Percentiles rank a stretch among this genome's conserved stretches.
Evolutionary conservation across 2,329 filamentous ascomycete genomes (phyloP).

Genomic region (Hypoxylon sp.): DNA sequence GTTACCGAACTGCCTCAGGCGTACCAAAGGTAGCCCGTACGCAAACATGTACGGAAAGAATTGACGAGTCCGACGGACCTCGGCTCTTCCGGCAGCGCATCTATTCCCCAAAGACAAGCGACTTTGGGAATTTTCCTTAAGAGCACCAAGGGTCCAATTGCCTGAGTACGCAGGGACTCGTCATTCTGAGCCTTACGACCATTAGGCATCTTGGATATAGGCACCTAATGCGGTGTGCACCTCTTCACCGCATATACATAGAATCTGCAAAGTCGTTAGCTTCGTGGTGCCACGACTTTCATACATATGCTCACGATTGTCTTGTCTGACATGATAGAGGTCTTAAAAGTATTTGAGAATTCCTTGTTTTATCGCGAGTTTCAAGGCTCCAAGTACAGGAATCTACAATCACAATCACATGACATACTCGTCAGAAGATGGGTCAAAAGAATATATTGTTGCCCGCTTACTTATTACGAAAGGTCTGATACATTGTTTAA

Average conservation of each 20-base stretch:
- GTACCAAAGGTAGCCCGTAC: neutral
- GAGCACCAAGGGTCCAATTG: neutral
- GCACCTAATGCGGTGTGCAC: conserved; percentile 15
- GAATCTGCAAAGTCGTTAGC: conserved; percentile 16
- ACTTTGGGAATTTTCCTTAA: neutral
- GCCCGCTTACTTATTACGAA: neutral
- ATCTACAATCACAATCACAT: neutral
- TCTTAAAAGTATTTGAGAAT: neutral
- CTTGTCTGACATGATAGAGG: neutral
- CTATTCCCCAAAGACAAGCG: neutral
- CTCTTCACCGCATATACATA: conserved; percentile 33
- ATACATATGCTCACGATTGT: neutral
- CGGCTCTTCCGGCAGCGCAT: conserved; percentile 15
- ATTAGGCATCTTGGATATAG: conserved; percentile 16
- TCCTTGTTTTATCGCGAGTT: neutral
- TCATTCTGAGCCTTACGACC: conserved; percentile 21
- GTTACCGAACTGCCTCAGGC: no score
- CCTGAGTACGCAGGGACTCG: neutral
- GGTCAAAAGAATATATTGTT: neutral
- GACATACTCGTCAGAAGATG: neutral
- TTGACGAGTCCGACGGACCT: conserved; percentile 18
- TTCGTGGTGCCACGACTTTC: neutral
- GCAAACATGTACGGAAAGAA: neutral
- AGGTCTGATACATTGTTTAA: no score
- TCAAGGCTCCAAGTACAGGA: neutral